Evolutionary conservation across 306 rosid genomes (phyloP), one percentile per base, ranked within the genome.

Genomic region (Cajanus cajan): DNA sequence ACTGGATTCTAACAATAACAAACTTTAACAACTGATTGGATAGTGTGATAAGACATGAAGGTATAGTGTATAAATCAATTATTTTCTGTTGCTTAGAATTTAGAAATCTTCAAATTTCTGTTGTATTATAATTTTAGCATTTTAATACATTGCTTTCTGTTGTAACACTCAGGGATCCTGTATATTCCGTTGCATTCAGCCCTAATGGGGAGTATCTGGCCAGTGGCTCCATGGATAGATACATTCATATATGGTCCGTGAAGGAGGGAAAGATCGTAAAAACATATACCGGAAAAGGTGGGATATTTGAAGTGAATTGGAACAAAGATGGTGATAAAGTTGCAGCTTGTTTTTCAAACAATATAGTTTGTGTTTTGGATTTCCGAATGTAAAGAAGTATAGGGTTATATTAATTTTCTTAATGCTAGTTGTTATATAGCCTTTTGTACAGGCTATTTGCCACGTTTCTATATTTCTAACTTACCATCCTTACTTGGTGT

Each of bases 271-370:
- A 91, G 86, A 88, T 95, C 72, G 93, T 95, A 43, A 95, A 87
- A 83, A 91, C 97, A 15, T 95, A 87, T 68, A 66, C 86, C 0
- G 98, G 98, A 33, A 90, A 89, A 72, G 98, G 97, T n/a, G 97
- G 97, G 78, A 90, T 95, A 34, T 95, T 92, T 86, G 98, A 95
- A 84, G 97, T 95, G 21, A 86, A 95, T 88, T 95, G 98, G 98
- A 92, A 82, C 75, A 95, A 86, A 78, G 98, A 92, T 41, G 98
- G 98, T 41, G 90, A 95, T 83, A 91, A 91, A 73, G 87, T 95
- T 13, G 98, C 98, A 31, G 97, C 97, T 51, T 95, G 98, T 78
- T 95, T 86, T 75, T 90, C 98, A 48, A 87, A 95, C 88, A 95
- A 95, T 65, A 92, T 88, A 58, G 98, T 95, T n/a, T 91, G 92